These are phyloP conservation scores for Actinomortierella wolfii DNA, from an alignment of 371 early-diverging fungal species.

Conservation along the genomic window DNA sequence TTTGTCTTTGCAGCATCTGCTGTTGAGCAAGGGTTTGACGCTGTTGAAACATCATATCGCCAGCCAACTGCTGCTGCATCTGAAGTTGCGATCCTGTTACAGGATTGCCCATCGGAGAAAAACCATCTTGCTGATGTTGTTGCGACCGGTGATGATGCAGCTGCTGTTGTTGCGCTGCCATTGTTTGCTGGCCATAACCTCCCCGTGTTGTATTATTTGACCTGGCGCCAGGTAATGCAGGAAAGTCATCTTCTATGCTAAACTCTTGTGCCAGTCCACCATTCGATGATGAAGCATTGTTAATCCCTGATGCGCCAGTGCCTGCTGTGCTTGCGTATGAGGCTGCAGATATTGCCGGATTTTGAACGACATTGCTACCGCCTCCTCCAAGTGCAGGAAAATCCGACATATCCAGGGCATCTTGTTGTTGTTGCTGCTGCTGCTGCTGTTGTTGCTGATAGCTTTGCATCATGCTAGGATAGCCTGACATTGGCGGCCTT, in stretches of 20 bases:
- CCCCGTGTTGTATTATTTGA: slow-evolving; percentile 26
- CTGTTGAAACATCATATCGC: slow-evolving; percentile 38
- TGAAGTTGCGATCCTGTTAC: slow-evolving; percentile 37
- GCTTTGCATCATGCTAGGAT: slow-evolving; percentile 30
- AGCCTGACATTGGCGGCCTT: slow-evolving; percentile 39
- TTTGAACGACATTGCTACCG: slow-evolving; percentile 25
- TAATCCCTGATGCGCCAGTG: slow-evolving; percentile 12
- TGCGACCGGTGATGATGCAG: slow-evolving; percentile 22
- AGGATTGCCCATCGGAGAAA: slow-evolving; percentile 27
- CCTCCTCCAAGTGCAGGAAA: slow-evolving; percentile 48
- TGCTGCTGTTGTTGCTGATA: slow-evolving; percentile 33
- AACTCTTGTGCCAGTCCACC: slow-evolving; percentile 34
- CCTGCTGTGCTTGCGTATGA: slow-evolving; percentile 45
- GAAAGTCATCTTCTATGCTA: slow-evolving; percentile 45
- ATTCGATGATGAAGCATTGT: slow-evolving; percentile 16
- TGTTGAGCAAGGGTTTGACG: slow-evolving; percentile 37
- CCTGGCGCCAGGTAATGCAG: slow-evolving; percentile 42
- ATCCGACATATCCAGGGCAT: slow-evolving; percentile 50
- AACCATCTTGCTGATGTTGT: slow-evolving; percentile 31
- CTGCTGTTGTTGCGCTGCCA: slow-evolving; percentile 33
- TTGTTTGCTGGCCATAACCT: slow-evolving; percentile 22
- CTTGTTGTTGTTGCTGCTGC: slow-evolving; percentile 29
- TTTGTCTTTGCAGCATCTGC: slow-evolving; percentile 28
- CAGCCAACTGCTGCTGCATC: slow-evolving; percentile 40
- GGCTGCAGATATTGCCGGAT: slow-evolving; percentile 34